Evolutionary conservation across 805 yeast genomes (phyloP), one percentile per base, ranked within the genome.

Genomic region (Blastobotrys attinorum): DNA sequence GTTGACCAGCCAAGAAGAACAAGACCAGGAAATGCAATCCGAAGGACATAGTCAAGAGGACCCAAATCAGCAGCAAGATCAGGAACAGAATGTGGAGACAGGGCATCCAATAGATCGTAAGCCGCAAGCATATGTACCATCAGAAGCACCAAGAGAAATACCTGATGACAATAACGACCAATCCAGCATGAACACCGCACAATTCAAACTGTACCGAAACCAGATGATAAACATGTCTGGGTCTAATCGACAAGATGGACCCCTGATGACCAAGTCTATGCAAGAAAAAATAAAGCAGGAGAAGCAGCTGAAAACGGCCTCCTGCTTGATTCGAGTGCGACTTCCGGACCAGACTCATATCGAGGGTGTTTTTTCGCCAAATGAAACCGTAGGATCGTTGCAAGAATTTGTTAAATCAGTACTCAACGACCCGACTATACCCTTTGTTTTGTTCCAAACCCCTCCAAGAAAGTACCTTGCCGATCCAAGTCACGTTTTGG

Each of bases 311-410:
- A 32, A 61, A n/a, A 44, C 58, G 13, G 45, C 47, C 17, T 37
- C 59, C 39, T 70, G 76, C 41, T 56, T 64, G 5, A 56, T 80
- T 1, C 65, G 86, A 44, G 53, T 81, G 8, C 66, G 73, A 42
- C 73, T 81, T 46, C 84, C 85, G 0, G 83, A 81, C 57, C 68
- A 70, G 43, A 65, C 70, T 2, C 64, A 64, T 18, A 55, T 80
- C 1, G 79, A 80, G 50, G 64, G 75, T 15, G 66, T 62, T n/a
- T 72, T 81, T 49, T 54, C 56, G 8, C 68, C 76, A 4, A 51
- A 53, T 0, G 76, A 76, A 39, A 69, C 73, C 0, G 61, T 70
- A 3, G 55, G 58, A 18, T 58, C 54, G 7, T 54, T 71, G 5
- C 56, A 62, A 40, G 49, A 53, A 4, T 58, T 59, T 37, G 69